These are phyloP conservation scores for Pseudogymnoascus sp. DNA, from an alignment of 2,329 filamentous ascomycete species.

Conservation along the genomic window DNA sequence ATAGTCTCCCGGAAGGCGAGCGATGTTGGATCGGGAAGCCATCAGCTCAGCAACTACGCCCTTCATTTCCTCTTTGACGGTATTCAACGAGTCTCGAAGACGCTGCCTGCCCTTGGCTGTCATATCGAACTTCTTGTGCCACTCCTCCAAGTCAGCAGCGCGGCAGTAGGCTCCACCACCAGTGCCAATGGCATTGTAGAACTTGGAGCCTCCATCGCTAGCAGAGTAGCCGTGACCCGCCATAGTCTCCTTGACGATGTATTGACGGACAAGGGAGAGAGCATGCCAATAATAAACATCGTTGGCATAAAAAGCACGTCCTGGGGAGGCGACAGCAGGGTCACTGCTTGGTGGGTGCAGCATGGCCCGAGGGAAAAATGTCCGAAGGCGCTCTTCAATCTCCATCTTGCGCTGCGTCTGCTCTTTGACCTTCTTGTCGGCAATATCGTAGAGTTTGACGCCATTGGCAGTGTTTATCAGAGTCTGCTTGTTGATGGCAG, in stretches of 20 bases:
- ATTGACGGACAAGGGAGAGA: slow-evolving; percentile 22
- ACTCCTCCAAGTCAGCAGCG: slow-evolving; percentile 13
- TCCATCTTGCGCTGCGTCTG: slow-evolving; percentile 20
- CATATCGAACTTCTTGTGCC: slow-evolving; percentile 19
- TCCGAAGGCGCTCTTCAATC: slow-evolving; percentile 19
- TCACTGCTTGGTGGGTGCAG: slow-evolving; percentile 14
- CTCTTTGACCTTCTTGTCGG: slow-evolving; percentile 19
- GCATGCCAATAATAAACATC: slow-evolving; percentile 28
- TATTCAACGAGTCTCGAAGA: slow-evolving; percentile 13
- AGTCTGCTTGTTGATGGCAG: slow-evolving; percentile 14
- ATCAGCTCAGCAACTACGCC: slow-evolving; percentile 18
- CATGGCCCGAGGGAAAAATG: slow-evolving; percentile 21
- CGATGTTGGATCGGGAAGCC: slow-evolving; percentile 7
- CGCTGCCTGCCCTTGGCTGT: slow-evolving; percentile 15
- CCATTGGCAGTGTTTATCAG: slow-evolving; percentile 11
- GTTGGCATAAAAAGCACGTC: slow-evolving; percentile 22
- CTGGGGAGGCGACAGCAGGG: slow-evolving; percentile 15
- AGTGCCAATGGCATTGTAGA: slow-evolving; percentile 21
- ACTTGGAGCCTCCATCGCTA: slow-evolving; percentile 22
- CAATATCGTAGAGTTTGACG: slow-evolving; percentile 15
- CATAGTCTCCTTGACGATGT: slow-evolving; percentile 14
- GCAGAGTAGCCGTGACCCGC: slow-evolving; percentile 18
- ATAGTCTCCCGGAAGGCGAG: neutral
- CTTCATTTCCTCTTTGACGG: slow-evolving; percentile 17
- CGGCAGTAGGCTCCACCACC: slow-evolving; percentile 18